Evolutionary conservation across 2,329 filamentous ascomycete species (phyloP).

Genomic region (Aspergillus felis): DNA sequence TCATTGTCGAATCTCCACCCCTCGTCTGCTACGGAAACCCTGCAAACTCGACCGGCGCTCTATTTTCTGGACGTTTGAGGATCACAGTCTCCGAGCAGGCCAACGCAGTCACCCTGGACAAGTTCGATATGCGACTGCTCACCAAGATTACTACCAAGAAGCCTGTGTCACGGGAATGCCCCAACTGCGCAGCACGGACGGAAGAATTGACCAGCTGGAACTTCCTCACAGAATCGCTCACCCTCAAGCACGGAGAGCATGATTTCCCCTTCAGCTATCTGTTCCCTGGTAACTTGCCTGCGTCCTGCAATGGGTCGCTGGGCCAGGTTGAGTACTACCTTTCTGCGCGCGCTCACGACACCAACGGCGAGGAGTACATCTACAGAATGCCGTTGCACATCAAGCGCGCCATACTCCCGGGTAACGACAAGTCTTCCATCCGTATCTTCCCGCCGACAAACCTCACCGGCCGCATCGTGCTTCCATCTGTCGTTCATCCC

Average conservation of each 20-base stretch:
- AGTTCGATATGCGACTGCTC: constrained; percentile 68
- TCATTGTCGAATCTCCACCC: constrained; percentile 79
- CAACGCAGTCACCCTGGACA: constrained; percentile 60
- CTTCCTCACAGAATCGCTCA: constrained; percentile 58
- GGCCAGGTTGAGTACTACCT: constrained; percentile 76
- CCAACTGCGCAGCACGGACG: constrained; percentile 66
- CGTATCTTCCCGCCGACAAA: constrained; percentile 96
- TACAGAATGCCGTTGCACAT: constrained; percentile 68
- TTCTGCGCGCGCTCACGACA: constrained; percentile 60
- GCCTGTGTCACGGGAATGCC: constrained; percentile 74
- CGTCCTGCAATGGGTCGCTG: constrained; percentile 70
- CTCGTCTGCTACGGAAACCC: constrained; percentile 76
- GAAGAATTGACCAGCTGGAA: constrained; percentile 76
- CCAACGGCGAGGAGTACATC: constrained; percentile 59
- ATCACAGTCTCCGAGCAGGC: constrained; percentile 65
- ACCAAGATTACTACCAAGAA: constrained; percentile 73
- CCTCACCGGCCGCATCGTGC: constrained; percentile 78
- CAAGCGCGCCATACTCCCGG: constrained; percentile 73
- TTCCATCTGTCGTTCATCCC: constrained; percentile 79
- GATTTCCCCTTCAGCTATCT: constrained; percentile 86
- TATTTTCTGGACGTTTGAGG: constrained; percentile 79
- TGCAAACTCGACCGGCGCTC: constrained; percentile 72
- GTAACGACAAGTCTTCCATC: constrained; percentile 80
- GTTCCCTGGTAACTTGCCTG: constrained; percentile 79
- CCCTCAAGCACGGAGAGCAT: constrained; percentile 56